phyloP scores from a whole-genome alignment of 352 stramenopile species.

The Globisporangium solare region DNA sequence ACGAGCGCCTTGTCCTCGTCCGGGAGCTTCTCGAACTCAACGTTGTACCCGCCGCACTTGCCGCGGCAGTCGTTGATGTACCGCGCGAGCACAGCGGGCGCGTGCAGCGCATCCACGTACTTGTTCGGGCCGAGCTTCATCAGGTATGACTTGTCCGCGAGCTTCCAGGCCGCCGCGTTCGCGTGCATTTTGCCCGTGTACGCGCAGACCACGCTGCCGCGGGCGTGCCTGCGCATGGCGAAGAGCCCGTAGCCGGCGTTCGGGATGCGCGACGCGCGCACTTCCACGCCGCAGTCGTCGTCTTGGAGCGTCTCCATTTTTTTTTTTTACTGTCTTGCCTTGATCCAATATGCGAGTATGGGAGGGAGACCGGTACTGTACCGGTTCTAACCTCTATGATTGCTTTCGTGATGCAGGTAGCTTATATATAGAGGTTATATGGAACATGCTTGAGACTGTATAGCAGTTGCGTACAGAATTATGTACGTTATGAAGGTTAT shows the following conservation, averaged over 20 bases:
- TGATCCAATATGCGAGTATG: background rate
- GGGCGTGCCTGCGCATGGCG: conserved; percentile 19
- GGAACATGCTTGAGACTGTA: too few relatives aligned
- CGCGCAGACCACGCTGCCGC: conserved; percentile 30
- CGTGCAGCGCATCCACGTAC: conserved; percentile 68
- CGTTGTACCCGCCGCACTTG: conserved; percentile 51
- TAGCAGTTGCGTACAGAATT: too few relatives aligned
- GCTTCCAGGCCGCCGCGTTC: conserved; percentile 45
- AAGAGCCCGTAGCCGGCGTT: conserved; percentile 56
- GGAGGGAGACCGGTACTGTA: too few relatives aligned
- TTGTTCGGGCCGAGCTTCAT: conserved; percentile 76
- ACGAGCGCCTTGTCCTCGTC: conserved; percentile 44
- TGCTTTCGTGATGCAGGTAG: too few relatives aligned
- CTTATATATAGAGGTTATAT: too few relatives aligned
- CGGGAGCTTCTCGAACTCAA: conserved; percentile 68
- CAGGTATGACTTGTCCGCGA: conserved; percentile 68
- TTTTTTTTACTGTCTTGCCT: too few relatives aligned
- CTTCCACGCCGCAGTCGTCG: conserved; percentile 31
- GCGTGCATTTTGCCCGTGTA: conserved; percentile 33
- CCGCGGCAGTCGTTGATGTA: conserved; percentile 84
- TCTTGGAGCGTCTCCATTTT: background rate
- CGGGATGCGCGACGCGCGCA: conserved; percentile 37
- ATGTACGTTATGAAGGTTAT: too few relatives aligned
- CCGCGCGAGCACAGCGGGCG: conserved; percentile 38
- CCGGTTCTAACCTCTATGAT: too few relatives aligned